These are phyloP conservation scores for Pseudotulostoma volvatum DNA, from an alignment of 495 filamentous ascomycete genomes.

Conservation along the genomic window DNA sequence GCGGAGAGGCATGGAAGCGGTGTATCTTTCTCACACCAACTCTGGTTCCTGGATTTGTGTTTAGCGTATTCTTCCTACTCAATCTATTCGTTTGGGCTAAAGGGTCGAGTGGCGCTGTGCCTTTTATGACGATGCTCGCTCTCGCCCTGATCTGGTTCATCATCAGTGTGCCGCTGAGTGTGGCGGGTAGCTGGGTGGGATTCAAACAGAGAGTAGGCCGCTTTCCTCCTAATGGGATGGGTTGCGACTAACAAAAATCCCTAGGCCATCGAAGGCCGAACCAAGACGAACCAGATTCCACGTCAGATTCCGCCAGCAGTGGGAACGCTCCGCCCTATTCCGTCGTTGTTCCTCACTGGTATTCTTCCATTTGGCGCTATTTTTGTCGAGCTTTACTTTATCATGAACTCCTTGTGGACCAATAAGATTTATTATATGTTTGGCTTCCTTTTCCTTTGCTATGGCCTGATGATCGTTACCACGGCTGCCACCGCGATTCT, in stretches of 20 bases:
- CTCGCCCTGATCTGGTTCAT: conserved; percentile 90
- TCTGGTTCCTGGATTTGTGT: conserved; percentile 75
- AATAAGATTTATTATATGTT: conserved; percentile 99
- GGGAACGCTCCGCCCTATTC: conserved; percentile 67
- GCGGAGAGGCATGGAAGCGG: conserved; percentile 83
- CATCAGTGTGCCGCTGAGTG: conserved; percentile 80
- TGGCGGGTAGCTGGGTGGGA: conserved; percentile 83
- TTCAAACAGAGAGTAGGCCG: conserved; percentile 46
- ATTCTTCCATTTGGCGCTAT: conserved; percentile 90
- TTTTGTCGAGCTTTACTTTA: conserved; percentile 95
- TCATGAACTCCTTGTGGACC: conserved; percentile 96
- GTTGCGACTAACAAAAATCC: conserved; percentile 5
- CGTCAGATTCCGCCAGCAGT: conserved; percentile 78
- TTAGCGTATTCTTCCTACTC: conserved; percentile 77
- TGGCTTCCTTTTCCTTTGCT: conserved; percentile 94
- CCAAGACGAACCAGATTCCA: conserved; percentile 93
- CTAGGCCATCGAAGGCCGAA: conserved; percentile 52
- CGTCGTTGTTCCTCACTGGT: conserved; percentile 77
- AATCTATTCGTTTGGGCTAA: conserved; percentile 94
- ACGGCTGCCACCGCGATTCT: conserved; percentile 82
- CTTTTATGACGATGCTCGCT: conserved; percentile 91
- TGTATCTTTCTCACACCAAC: conserved; percentile 81
- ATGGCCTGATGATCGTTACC: conserved; percentile 93
- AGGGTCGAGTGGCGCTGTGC: conserved; percentile 78
- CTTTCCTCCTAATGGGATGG: neutral